These are phyloP conservation scores for Brassica cretica DNA, from an alignment of 345 rosid genomes.

Conservation along the genomic window DNA sequence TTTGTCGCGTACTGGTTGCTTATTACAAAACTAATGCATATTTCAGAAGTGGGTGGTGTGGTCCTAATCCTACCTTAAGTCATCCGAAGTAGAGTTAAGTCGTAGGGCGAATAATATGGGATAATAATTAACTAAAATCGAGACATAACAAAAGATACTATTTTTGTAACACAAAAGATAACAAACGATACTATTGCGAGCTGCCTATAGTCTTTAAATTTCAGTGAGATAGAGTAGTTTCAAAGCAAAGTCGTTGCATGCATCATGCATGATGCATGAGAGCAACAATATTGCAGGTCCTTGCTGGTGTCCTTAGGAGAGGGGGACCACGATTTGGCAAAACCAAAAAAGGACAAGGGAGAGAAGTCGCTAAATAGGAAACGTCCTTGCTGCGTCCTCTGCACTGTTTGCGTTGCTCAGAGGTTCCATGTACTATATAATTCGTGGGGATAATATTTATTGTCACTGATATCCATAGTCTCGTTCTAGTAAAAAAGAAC, in stretches of 20 bases:
- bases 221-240: neutral
- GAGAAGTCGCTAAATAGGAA: no score
- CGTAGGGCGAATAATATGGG: neutral
- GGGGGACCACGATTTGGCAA: no score
- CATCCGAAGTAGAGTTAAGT: constrained; percentile 10
- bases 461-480: neutral
- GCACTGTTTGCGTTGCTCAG: no score
- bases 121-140: neutral
- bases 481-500: neutral
- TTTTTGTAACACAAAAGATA: neutral
- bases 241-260: no score
- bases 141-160: neutral
- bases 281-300: no score
- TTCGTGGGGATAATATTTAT: no score
- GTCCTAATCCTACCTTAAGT: constrained; percentile 22
- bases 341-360: no score
- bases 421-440: no score
- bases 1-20: no score
- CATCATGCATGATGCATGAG: no score
- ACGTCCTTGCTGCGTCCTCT: no score
- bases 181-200: constrained; percentile 1
- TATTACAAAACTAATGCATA: neutral
- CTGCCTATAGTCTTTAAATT: neutral
- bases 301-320: no score
- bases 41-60: constrained; percentile 5